Base-by-base conservation (phyloP, 1,284 basidiomycete genomes). In the Marasmius tenuissimus region DNA sequence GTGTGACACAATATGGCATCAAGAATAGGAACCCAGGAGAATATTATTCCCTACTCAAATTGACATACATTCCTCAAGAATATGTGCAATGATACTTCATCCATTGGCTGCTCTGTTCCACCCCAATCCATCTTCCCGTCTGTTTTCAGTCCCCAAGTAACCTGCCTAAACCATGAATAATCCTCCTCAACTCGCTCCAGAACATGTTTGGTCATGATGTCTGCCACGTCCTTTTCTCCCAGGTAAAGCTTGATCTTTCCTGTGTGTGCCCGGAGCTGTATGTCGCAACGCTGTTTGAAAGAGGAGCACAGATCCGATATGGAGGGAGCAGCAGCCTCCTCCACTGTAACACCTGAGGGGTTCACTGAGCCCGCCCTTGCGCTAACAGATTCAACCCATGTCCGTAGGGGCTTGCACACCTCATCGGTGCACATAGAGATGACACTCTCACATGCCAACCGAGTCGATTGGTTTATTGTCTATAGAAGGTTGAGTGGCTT, bases 381-480 rank as follows among this genome's bases (percentile, higher is more conserved):
- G 27, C 27, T 68, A 66, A 33, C 82, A 49, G 78, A 77, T 48
- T 85, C 82, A 1, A 86, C 75, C 83, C 91, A 94, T 18, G 75
- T 68, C 42, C 80, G 83, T 7, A 94, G 71, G 1, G 87, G 82
- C 10, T 77, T 76, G 22, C 79, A 82, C 52, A 84, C 81, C 0
- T 77, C 72, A 40, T 79, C 74, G 1, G 86, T 80, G 63, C 86
- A 87, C n/a, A 84, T 76, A 2, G 81, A 73, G 63, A 97, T 96
- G 49, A 94, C 82, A 42, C 86, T 85, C 76, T 96, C 93, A 76
- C 94, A 97, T 0, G 88, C 88, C 34, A 80, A 80, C 70, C 93
- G 92, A 49, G 97, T 83, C 52, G 91, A 90, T 58, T 88, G 82
- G 73, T 97, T 95, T 62, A 97, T 89, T 83, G 59, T 88, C 87